Conservation (phyloP, 176 grass and related monocot species). For the Phoenix roebelenii region DNA sequence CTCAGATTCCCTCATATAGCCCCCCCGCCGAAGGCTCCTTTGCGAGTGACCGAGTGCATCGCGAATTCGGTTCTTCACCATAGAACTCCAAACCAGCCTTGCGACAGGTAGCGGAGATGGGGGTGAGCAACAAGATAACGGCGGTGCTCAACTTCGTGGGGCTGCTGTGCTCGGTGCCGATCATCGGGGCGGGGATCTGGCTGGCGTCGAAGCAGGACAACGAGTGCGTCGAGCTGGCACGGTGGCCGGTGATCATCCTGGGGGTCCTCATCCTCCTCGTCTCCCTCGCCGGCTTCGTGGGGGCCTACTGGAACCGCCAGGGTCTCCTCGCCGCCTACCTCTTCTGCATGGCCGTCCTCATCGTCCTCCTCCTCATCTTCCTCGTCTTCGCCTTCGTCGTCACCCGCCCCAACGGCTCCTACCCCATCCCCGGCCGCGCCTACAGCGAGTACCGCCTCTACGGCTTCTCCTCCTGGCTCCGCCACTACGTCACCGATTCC, state of each 20-base stretch:
- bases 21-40: no score
- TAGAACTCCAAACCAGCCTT: no score
- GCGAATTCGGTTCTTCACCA: no score
- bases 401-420: slow-evolving; percentile 31
- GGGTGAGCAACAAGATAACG: slow-evolving; percentile 87
- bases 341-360: slow-evolving; percentile 74
- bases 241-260: slow-evolving; percentile 49
- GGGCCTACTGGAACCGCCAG: slow-evolving; percentile 53
- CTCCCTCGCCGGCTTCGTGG: slow-evolving; percentile 60
- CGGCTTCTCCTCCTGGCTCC: slow-evolving; percentile 61
- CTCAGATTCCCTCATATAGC: no score
- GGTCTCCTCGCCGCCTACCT: slow-evolving; percentile 87
- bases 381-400: slow-evolving; percentile 70
- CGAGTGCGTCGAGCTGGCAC: slow-evolving; percentile 46
- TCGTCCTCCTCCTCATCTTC: slow-evolving; percentile 55
- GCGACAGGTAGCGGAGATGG: slow-evolving; percentile 24
- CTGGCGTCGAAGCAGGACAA: slow-evolving; percentile 51
- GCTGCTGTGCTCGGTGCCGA: slow-evolving; percentile 56
- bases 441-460: slow-evolving; percentile 69
- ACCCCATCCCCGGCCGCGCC: slow-evolving; percentile 28
- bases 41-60: no score
- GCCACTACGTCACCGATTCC: slow-evolving; percentile 30
- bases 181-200: slow-evolving; percentile 60
- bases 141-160: slow-evolving; percentile 69
- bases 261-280: slow-evolving; percentile 66